These are phyloP conservation scores for Russula sp. DNA, from an alignment of 768 basidiomycete genomes.

Conservation along the genomic window DNA sequence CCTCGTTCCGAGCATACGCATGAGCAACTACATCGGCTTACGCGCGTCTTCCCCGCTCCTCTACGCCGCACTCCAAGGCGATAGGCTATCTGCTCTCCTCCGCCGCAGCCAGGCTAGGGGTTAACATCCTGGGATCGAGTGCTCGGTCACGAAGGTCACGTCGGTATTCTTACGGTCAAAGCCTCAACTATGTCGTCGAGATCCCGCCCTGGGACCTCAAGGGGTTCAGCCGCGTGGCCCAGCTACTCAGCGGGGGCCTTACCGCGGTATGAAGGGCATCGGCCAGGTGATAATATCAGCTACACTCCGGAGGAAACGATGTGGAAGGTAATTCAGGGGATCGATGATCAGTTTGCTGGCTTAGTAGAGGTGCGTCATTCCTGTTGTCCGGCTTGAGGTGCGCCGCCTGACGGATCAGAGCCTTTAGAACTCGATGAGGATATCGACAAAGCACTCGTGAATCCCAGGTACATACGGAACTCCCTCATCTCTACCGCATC, in stretches of 20 bases:
- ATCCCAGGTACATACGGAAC: slow-evolving; percentile 95
- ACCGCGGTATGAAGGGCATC: slow-evolving; percentile 93
- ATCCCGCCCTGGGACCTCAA: slow-evolving; percentile 99
- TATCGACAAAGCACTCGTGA: slow-evolving; percentile 86
- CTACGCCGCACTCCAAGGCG: slow-evolving; percentile 95
- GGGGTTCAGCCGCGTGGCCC: slow-evolving; percentile 93
- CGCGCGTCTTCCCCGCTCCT: slow-evolving; percentile 96
- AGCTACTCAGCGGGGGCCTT: slow-evolving; percentile 57
- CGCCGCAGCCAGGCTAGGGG: slow-evolving; percentile 96
- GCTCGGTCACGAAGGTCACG: slow-evolving; percentile 94
- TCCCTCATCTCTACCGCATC: slow-evolving; percentile 96
- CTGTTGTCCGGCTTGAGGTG: neutral
- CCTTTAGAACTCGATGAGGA: slow-evolving; percentile 78
- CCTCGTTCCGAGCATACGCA: neutral
- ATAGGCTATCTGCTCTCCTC: slow-evolving; percentile 98
- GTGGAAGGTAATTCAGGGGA: slow-evolving; percentile 95
- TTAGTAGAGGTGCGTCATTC: slow-evolving; percentile 65
- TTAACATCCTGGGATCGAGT: slow-evolving; percentile 98
- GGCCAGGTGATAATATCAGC: slow-evolving; percentile 99
- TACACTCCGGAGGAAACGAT: slow-evolving; percentile 98
- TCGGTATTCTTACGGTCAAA: slow-evolving; percentile 96
- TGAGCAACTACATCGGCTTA: slow-evolving; percentile 51
- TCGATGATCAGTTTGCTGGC: slow-evolving; percentile 91
- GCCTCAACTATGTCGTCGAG: slow-evolving; percentile 95
- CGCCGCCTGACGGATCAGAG: neutral